Conservation (phyloP, 768 basidiomycete genomes). For the Macrolepiota albuminosa region DNA sequence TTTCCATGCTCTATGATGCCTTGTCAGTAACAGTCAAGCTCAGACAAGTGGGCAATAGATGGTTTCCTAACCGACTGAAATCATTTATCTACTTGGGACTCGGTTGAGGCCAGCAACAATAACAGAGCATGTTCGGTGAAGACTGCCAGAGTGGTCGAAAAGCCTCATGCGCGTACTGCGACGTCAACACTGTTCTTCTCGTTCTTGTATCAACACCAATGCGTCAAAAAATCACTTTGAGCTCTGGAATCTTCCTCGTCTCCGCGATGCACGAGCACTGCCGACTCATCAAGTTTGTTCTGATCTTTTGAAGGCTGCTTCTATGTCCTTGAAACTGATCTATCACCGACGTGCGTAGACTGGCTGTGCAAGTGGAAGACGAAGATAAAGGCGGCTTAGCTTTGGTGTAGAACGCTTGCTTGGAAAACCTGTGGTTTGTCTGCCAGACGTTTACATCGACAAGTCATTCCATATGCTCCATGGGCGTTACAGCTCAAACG, state of each 20-base stretch:
- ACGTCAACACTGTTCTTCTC: not conserved
- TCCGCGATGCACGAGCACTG: not conserved
- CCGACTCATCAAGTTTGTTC: not conserved
- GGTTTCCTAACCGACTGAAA: not conserved
- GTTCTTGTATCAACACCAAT: not conserved
- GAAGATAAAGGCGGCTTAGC: not conserved
- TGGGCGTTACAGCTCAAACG: not conserved
- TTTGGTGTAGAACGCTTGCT: not conserved
- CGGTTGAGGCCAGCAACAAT: not conserved
- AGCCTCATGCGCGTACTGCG: not conserved
- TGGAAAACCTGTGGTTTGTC: not conserved
- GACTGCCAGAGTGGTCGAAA: not conserved
- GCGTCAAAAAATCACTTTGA: not conserved
- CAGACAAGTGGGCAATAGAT: not conserved
- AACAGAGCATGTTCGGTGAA: not conserved
- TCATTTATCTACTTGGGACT: not conserved
- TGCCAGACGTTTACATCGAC: not conserved
- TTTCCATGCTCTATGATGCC: not conserved
- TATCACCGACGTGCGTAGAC: not conserved
- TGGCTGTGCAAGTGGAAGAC: not conserved
- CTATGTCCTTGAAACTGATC: not conserved
- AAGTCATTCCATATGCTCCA: not conserved
- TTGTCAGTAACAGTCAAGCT: not conserved
- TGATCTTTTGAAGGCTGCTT: not conserved
- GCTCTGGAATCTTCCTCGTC: not conserved